phyloP scores from a whole-genome alignment of 306 rosid species.

The Cicer judaicum region DNA sequence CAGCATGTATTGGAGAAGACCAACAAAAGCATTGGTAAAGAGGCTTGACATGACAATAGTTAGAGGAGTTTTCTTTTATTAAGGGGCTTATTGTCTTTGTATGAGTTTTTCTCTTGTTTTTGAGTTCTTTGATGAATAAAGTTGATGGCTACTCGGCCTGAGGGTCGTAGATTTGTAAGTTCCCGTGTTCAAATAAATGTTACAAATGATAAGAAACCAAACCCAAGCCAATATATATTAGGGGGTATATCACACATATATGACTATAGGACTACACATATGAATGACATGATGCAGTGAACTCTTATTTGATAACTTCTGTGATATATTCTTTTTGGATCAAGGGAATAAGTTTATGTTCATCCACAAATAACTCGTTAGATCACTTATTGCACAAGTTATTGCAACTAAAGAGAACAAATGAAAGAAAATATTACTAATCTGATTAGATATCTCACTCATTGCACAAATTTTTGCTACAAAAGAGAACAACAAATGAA shows the following conservation, averaged over 20 bases:
- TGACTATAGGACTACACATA: constrained; percentile 9
- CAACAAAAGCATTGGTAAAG: background rate
- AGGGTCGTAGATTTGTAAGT: constrained; percentile 44
- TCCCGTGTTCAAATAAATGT: constrained; percentile 54
- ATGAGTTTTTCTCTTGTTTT: constrained; percentile 4
- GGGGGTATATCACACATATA: constrained; percentile 22
- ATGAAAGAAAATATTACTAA: background rate
- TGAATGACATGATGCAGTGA: constrained; percentile 54
- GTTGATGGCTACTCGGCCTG: constrained; percentile 67
- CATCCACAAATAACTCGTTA: constrained; percentile 81
- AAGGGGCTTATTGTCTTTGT: background rate
- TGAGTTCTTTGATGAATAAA: background rate
- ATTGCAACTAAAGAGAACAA: constrained; percentile 58
- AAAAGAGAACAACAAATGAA: background rate
- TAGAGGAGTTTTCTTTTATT: background rate
- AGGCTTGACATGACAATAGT: background rate
- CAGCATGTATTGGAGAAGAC: background rate
- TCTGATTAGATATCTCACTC: background rate
- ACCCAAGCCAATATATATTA: constrained; percentile 3
- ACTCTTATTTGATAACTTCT: constrained; percentile 77
- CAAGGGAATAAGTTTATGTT: constrained; percentile 68
- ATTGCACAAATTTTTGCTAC: background rate
- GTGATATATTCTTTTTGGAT: constrained; percentile 66
- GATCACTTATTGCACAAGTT: constrained; percentile 69
- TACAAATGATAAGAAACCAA: constrained; percentile 32